Conservation (phyloP, 1,284 basidiomycete species). For the Rugosomyces carneus region DNA sequence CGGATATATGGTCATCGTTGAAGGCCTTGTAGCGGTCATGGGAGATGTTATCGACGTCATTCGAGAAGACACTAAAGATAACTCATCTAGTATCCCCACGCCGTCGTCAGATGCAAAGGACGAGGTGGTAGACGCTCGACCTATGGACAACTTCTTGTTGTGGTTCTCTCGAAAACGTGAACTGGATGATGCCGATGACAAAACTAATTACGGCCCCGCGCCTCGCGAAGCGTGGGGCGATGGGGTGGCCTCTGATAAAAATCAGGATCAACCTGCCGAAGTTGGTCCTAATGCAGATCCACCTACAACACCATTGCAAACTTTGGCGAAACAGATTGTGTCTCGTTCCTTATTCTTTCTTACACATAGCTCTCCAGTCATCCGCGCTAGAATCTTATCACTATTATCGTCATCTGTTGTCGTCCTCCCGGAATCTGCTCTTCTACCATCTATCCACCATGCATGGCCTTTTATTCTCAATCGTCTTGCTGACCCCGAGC, state of each 20-base stretch:
- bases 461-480: slow-evolving; percentile 90
- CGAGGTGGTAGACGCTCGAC: slow-evolving; percentile 18
- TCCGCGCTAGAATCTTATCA: slow-evolving; percentile 75
- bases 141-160: slow-evolving; percentile 44
- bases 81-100: slow-evolving; percentile 12
- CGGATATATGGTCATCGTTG: slow-evolving; percentile 80
- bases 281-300: slow-evolving; percentile 29
- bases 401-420: slow-evolving; percentile 70
- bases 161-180: slow-evolving; percentile 59
- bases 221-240: slow-evolving; percentile 52
- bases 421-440: slow-evolving; percentile 67
- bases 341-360: slow-evolving; percentile 84
- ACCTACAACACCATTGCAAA: slow-evolving; percentile 64
- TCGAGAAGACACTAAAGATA: slow-evolving; percentile 42
- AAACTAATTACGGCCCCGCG: slow-evolving; percentile 45
- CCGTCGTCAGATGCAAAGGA: slow-evolving; percentile 7
- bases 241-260: slow-evolving; percentile 22
- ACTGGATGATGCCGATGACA: slow-evolving; percentile 31
- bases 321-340: slow-evolving; percentile 78
- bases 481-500: slow-evolving; percentile 65
- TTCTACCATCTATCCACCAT: slow-evolving; percentile 78
- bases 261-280: slow-evolving; percentile 23
- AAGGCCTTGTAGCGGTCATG: slow-evolving; percentile 84
- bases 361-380: slow-evolving; percentile 77
- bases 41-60: slow-evolving; percentile 70